These are phyloP conservation scores for Digitaria exilis DNA, from an alignment of 202 grass and related monocot genomes.

Conservation along the genomic window DNA sequence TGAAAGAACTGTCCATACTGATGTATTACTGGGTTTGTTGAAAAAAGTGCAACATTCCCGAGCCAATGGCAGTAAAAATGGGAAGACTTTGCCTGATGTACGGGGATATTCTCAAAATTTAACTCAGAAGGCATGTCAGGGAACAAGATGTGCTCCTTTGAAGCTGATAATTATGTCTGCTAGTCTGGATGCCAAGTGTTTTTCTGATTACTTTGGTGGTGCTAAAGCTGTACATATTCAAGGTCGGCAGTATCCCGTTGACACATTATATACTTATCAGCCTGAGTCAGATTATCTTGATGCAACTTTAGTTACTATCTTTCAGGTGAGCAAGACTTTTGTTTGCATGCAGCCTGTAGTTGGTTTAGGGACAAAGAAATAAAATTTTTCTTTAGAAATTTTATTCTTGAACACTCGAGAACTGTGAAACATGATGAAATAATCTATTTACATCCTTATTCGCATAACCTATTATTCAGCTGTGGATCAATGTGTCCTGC, in stretches of 20 bases:
- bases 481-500: neutral
- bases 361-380: constrained; percentile 14
- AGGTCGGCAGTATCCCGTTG: constrained; percentile 76
- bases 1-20: constrained; percentile 94
- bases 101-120: constrained; percentile 45
- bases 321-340: constrained; percentile 63
- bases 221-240: constrained; percentile 91
- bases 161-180: constrained; percentile 95
- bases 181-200: constrained; percentile 87
- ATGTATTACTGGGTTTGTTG: constrained; percentile 83
- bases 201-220: constrained; percentile 88
- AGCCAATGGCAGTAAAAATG: constrained; percentile 43
- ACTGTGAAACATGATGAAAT: neutral
- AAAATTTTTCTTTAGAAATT: neutral
- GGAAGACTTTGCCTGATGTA: constrained; percentile 24
- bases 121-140: constrained; percentile 46
- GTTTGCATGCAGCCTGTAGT: constrained; percentile 27
- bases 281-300: constrained; percentile 95
- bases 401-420: neutral
- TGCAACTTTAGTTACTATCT: constrained; percentile 81
- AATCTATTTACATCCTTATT: neutral
- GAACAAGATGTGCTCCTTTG: constrained; percentile 57
- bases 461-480: constrained; percentile 16
- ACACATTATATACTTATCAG: constrained; percentile 80
- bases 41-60: constrained; percentile 81